Percentiles rank a stretch among this genome's conserved stretches.
These are phyloP conservation scores for Sarocladiaceae sp. DNA, from an alignment of 2,329 filamentous ascomycete species.

Conservation along the genomic window DNA sequence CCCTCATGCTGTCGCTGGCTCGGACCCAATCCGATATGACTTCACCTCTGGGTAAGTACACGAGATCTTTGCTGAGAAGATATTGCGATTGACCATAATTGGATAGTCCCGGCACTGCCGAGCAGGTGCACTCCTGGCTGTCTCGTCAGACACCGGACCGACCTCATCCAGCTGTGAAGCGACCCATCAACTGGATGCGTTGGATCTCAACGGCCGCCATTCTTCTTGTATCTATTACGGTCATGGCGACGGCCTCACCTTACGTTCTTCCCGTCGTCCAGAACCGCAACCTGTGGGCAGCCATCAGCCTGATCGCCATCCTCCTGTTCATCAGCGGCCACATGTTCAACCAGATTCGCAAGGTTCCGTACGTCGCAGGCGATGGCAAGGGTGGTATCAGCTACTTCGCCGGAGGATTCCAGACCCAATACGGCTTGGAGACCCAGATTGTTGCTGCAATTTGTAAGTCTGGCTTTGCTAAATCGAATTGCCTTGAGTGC, in stretches of 20 bases:
- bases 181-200: slow-evolving; percentile 83
- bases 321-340: slow-evolving; percentile 93
- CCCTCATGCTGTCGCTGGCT: slow-evolving; percentile 66
- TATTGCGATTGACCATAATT: slow-evolving; percentile 8
- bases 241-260: slow-evolving; percentile 66
- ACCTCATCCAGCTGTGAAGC: slow-evolving; percentile 71
- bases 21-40: slow-evolving; percentile 74
- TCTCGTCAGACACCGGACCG: slow-evolving; percentile 72
- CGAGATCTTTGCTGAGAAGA: background rate
- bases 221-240: slow-evolving; percentile 65
- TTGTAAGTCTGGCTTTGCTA: slow-evolving; percentile 59
- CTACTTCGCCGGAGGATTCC: slow-evolving; percentile 90
- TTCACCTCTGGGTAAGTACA: slow-evolving; percentile 69
- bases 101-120: slow-evolving; percentile 67
- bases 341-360: slow-evolving; percentile 99
- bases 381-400: slow-evolving; percentile 81
- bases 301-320: slow-evolving; percentile 80
- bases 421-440: slow-evolving; percentile 89
- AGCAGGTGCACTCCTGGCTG: slow-evolving; percentile 76
- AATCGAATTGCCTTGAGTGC: background rate
- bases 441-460: slow-evolving; percentile 92
- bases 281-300: slow-evolving; percentile 92
- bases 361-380: slow-evolving; percentile 85
- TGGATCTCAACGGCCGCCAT: slow-evolving; percentile 65
- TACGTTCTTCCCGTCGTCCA: slow-evolving; percentile 78